These are phyloP conservation scores for Gossypium bickii DNA, from an alignment of 345 rosid species.

Conservation along the genomic window DNA sequence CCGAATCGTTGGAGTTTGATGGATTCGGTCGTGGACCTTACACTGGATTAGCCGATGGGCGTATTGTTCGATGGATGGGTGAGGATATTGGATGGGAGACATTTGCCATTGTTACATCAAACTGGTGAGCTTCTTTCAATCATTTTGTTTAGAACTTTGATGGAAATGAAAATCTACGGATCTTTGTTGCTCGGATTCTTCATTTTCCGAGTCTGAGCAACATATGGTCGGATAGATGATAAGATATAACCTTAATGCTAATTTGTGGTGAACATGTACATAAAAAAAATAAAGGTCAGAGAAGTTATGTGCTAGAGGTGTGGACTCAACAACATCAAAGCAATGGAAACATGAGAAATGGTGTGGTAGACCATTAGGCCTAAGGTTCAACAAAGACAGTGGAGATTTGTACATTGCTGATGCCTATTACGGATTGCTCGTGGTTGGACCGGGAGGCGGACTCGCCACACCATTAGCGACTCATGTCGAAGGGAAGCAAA, in stretches of 20 bases:
- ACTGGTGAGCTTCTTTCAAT: slow-evolving; percentile 46
- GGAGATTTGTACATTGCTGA: slow-evolving; percentile 86
- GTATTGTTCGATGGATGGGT: slow-evolving; percentile 97
- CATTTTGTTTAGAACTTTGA: background rate
- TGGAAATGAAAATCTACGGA: too few species aligned
- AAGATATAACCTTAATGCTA: background rate
- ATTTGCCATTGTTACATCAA: slow-evolving; percentile 65
- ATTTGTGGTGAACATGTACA: slow-evolving; percentile 9
- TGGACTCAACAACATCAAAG: slow-evolving; percentile 76
- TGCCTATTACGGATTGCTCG: slow-evolving; percentile 79
- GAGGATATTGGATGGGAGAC: slow-evolving; percentile 79
- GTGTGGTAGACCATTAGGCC: slow-evolving; percentile 87
- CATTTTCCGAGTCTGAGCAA: too few species aligned
- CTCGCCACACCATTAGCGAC: slow-evolving; percentile 70
- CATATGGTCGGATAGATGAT: background rate
- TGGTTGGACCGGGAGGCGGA: slow-evolving; percentile 86
- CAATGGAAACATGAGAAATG: slow-evolving; percentile 89
- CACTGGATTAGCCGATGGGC: slow-evolving; percentile 83
- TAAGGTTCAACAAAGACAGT: slow-evolving; percentile 58
- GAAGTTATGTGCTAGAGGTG: slow-evolving; percentile 65
- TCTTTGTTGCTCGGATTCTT: too few species aligned
- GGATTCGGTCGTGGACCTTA: slow-evolving; percentile 79
- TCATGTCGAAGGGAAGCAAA: slow-evolving; percentile 55
- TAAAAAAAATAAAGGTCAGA: slow-evolving; percentile 55
- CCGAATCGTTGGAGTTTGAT: slow-evolving; percentile 92